These are phyloP conservation scores for Canariomyces notabilis DNA, from an alignment of 2,329 filamentous ascomycete species.

Conservation along the genomic window DNA sequence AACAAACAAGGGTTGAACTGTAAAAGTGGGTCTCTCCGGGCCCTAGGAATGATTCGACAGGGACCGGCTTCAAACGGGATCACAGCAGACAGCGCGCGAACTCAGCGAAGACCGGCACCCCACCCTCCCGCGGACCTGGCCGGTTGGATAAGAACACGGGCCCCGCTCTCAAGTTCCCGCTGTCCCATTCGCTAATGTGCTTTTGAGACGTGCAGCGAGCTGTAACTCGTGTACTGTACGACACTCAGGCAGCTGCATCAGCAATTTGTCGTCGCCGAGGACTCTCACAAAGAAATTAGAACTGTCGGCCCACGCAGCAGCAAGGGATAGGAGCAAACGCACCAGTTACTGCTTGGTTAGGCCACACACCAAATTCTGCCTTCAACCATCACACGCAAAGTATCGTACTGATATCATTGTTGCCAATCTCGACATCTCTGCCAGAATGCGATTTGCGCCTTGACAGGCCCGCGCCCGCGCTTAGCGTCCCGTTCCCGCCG, in stretches of 20 bases:
- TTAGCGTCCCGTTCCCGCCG: background rate
- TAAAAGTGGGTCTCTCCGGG: no score
- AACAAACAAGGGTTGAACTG: no score
- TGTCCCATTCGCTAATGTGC: constrained; percentile 8
- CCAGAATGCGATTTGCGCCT: background rate
- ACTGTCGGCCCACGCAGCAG: background rate
- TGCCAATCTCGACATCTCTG: no score
- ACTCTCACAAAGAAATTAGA: background rate
- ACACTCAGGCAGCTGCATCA: background rate
- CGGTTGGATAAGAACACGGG: background rate
- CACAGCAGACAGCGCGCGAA: no score
- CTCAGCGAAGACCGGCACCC: background rate
- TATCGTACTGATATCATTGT: no score
- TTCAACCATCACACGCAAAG: no score
- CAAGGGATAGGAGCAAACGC: no score
- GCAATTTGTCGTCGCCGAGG: background rate
- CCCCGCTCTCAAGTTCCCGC: no score
- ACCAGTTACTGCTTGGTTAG: no score
- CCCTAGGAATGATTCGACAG: no score
- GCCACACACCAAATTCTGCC: no score
- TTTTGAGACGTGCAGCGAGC: background rate
- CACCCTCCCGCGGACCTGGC: background rate
- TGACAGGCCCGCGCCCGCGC: background rate
- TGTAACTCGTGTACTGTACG: constrained; percentile 1
- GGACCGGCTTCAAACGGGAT: no score